Percentiles rank a stretch among this genome's conserved stretches.
Conservation (phyloP, 306 rosid genomes). For the Styphnolobium japonicum region DNA sequence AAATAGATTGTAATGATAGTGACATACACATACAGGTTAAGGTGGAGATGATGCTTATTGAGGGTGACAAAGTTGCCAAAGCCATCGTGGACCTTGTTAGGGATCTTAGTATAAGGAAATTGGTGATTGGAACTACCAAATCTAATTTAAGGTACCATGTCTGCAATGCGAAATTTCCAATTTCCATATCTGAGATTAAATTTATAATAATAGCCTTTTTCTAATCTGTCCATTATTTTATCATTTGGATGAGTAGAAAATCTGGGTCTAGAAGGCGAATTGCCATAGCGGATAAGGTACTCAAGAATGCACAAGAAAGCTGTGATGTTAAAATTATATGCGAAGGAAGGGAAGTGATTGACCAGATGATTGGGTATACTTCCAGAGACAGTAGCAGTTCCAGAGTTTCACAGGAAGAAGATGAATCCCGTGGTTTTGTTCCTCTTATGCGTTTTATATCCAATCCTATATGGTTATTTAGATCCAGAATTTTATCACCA, state of each 20-base stretch:
- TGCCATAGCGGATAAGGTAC: slow-evolving; percentile 12
- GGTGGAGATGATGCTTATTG: slow-evolving; percentile 33
- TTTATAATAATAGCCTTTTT: neutral
- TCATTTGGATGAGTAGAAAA: slow-evolving; percentile 19
- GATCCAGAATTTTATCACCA: neutral
- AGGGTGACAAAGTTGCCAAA: slow-evolving; percentile 31
- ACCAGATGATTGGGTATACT: neutral
- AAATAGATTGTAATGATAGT: neutral
- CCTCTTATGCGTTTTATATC: neutral
- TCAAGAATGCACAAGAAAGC: slow-evolving; percentile 12
- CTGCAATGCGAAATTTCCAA: neutral
- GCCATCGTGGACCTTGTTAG: slow-evolving; percentile 25
- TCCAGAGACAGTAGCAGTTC: neutral
- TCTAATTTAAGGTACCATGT: slow-evolving; percentile 31
- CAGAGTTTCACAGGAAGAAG: neutral
- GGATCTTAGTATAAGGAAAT: slow-evolving; percentile 20
- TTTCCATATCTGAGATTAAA: neutral
- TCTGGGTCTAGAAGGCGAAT: neutral
- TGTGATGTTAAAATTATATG: slow-evolving; percentile 44
- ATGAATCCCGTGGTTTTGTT: neutral
- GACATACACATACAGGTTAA: slow-evolving; percentile 23
- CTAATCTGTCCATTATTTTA: neutral
- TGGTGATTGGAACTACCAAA: slow-evolving; percentile 35
- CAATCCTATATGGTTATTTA: slow-evolving; percentile 11
- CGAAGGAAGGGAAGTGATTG: slow-evolving; percentile 38